These are phyloP conservation scores for Arctium minus DNA, from an alignment of 129 eudicot species.

Conservation along the genomic window DNA sequence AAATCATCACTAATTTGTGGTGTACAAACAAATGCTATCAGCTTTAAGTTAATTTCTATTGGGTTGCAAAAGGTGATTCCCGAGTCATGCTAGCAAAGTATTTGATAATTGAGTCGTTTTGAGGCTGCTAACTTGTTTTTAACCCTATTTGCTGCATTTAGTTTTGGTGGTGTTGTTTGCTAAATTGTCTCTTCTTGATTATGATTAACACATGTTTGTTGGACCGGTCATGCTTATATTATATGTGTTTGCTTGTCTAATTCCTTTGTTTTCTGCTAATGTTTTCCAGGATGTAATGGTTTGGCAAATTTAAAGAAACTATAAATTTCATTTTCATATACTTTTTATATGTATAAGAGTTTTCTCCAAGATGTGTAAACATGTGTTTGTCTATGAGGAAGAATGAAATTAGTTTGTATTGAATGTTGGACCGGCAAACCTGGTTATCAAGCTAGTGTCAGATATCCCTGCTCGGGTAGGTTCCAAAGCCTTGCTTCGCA, in stretches of 20 bases:
- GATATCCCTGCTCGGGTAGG: neutral
- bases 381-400: neutral
- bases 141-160: neutral
- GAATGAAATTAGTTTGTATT: neutral
- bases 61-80: neutral
- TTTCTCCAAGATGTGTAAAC: neutral
- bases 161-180: neutral
- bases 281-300: neutral
- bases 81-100: neutral
- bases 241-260: neutral
- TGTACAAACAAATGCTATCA: neutral
- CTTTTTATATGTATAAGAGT: neutral
- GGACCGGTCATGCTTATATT: neutral
- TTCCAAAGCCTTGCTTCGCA: neutral
- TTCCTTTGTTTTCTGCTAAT: neutral
- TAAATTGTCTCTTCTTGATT: neutral
- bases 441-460: neutral
- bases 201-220: neutral
- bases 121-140: constrained; percentile 10
- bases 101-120: neutral
- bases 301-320: neutral
- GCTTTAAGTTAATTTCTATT: neutral
- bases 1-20: neutral
- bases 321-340: neutral
- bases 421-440: neutral